Evolutionary conservation across 306 rosid genomes (phyloP), one percentile per base, ranked within the genome.

Genomic region (Medicago lupulina): DNA sequence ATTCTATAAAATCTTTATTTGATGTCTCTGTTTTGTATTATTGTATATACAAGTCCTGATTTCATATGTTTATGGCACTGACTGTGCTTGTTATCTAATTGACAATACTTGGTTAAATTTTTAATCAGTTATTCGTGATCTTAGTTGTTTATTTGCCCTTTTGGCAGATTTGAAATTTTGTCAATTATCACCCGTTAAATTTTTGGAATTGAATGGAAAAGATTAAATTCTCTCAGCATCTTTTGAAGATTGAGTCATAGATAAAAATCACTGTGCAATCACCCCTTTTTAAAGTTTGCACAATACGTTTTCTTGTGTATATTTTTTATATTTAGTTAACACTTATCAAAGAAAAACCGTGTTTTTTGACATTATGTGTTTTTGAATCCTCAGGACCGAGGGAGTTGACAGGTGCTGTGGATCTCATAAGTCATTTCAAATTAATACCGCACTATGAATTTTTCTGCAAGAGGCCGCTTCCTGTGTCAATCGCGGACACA

Each of bases 401-500:
- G 88, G 99, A 96, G 80, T 79, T 96, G 87, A 92, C 97, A 36
- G 90, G 98, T 55, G 96, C 98, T 70, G 92, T 88, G 47, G 99
- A 96, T 88, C 96, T 96, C 68, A 87, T 92, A 72, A 91, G 84
- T 71, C 93, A 96, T 86, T 92, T 85, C 94, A 96, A 90, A 81
- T 83, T 96, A 76, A 83, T 81, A 19, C 88, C 96, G 15, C 99
- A 92, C 76, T 91, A 85, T 85, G 99, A 90, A 44, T 96, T 88
- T 81, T 96, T 96, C 85, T 92, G 98, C 99, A 92, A 96, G 91
- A 85, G 87, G 71, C 82, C 96, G 43, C 97, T 92, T 82, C 98
- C 99, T 55, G 82, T 83, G 80, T 84, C 99, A 77, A 82, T 96
- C 72, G 81, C 93, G 15, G 99, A 92, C 78, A 84, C 99, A 16